phyloP scores from a whole-genome alignment of 768 basidiomycete genomes.

The Boletellus ananas region DNA sequence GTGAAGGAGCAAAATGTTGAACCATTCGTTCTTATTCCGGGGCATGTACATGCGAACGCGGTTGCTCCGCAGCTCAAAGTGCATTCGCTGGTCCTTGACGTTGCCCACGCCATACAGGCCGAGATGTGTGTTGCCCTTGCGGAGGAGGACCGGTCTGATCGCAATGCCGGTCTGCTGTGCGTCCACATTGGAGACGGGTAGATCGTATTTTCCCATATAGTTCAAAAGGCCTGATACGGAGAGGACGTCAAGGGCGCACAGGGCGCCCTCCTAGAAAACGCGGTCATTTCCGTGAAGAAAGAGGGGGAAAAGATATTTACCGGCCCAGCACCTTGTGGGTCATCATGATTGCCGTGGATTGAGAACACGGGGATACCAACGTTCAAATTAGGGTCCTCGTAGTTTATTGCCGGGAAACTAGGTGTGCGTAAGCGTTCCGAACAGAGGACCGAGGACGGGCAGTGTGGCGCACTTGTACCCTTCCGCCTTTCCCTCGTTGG shows the following conservation, averaged over 20 bases:
- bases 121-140: constrained; percentile 82
- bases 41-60: constrained; percentile 97
- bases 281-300: background rate
- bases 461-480: constrained; percentile 66
- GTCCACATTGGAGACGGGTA: constrained; percentile 66
- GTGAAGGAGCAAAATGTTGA: constrained; percentile 90
- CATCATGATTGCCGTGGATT: constrained; percentile 99
- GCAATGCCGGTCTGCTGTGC: constrained; percentile 72
- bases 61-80: constrained; percentile 91
- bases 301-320: constrained; percentile 41
- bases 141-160: constrained; percentile 84
- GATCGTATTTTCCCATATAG: constrained; percentile 96
- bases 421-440: background rate
- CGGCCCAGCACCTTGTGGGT: constrained; percentile 93
- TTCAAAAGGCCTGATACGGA: constrained; percentile 93
- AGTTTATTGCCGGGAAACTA: constrained; percentile 95
- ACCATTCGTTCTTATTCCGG: constrained; percentile 86
- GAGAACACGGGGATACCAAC: constrained; percentile 97
- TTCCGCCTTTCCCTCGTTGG: constrained; percentile 81
- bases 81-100: constrained; percentile 94
- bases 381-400: constrained; percentile 95
- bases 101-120: constrained; percentile 96
- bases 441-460: background rate
- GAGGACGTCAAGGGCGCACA: constrained; percentile 92
- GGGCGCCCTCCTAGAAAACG: constrained; percentile 76